phyloP scores from a whole-genome alignment of 495 filamentous ascomycete genomes.

The Daldinia bambusicola region DNA sequence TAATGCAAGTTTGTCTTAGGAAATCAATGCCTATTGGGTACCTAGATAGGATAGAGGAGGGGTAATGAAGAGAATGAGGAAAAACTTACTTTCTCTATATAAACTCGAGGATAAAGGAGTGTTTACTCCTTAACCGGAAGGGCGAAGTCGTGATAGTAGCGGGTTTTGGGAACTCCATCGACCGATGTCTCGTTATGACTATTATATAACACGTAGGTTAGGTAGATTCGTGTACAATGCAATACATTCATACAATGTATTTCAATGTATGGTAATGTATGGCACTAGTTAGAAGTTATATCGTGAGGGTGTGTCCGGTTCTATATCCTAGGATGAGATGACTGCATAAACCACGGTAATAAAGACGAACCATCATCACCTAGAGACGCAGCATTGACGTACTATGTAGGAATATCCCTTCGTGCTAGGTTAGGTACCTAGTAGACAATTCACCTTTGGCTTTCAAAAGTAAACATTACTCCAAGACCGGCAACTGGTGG shows the following conservation, averaged over 20 bases:
- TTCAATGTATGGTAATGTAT: too few relatives aligned
- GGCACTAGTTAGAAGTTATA: conserved; percentile 14
- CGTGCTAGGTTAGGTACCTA: background rate
- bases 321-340: conserved; percentile 40
- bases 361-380: conserved; percentile 35
- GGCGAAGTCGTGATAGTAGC: conserved; percentile 18
- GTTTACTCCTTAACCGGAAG: conserved; percentile 19
- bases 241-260: background rate
- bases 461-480: conserved; percentile 36
- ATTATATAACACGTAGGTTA: conserved; percentile 18
- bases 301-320: conserved; percentile 28
- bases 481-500: conserved; percentile 22
- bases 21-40: conserved; percentile 6
- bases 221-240: conserved; percentile 9
- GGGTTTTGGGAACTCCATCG: conserved; percentile 24
- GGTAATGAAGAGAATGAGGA: background rate
- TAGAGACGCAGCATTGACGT: conserved; percentile 36
- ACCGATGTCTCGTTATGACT: conserved; percentile 30
- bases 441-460: conserved; percentile 4
- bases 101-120: conserved; percentile 5
- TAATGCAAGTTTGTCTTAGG: conserved; percentile 3
- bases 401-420: conserved; percentile 23
- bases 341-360: conserved; percentile 41
- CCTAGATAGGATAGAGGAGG: background rate
- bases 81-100: conserved; percentile 3